Conservation (phyloP, 2,329 filamentous ascomycete genomes). For the Trichoderma semiorbis region DNA sequence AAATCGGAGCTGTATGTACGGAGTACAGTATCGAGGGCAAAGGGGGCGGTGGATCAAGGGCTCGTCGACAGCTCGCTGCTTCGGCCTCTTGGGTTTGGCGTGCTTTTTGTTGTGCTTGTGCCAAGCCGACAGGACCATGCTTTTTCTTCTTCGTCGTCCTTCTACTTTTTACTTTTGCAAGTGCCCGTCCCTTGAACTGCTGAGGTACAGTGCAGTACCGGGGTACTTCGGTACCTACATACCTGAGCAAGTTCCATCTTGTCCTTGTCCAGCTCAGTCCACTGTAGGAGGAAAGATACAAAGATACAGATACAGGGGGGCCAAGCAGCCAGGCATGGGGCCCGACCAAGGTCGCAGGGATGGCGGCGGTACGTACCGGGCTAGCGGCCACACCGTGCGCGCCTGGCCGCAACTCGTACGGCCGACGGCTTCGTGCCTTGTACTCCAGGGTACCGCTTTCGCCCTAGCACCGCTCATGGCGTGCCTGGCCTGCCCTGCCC, state of each 20-base stretch:
- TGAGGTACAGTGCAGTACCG: background rate
- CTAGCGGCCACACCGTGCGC: constrained; percentile 16
- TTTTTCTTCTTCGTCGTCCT: background rate
- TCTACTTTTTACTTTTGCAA: background rate
- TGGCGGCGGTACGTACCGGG: constrained; percentile 10
- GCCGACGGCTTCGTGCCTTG: constrained; percentile 11
- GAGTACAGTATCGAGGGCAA: background rate
- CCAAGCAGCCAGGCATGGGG: background rate
- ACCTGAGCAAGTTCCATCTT: background rate
- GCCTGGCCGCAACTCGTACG: constrained; percentile 9
- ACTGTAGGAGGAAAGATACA: background rate
- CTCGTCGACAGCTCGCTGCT: background rate
- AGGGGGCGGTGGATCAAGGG: background rate
- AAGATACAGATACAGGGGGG: background rate
- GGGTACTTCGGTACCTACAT: background rate
- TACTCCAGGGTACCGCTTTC: constrained; percentile 19
- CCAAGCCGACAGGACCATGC: background rate
- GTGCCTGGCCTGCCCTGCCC: background rate
- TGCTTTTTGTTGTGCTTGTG: background rate
- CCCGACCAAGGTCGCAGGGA: background rate
- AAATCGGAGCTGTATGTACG: background rate
- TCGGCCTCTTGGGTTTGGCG: background rate
- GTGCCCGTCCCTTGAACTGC: background rate
- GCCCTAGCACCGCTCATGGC: constrained; percentile 16
- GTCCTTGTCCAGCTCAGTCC: background rate